A percentile compares a stretch with the other conserved stretches of the same genome.
Conservation (phyloP, 2,329 filamentous ascomycete genomes). For the Tricladium varicosporioides region DNA sequence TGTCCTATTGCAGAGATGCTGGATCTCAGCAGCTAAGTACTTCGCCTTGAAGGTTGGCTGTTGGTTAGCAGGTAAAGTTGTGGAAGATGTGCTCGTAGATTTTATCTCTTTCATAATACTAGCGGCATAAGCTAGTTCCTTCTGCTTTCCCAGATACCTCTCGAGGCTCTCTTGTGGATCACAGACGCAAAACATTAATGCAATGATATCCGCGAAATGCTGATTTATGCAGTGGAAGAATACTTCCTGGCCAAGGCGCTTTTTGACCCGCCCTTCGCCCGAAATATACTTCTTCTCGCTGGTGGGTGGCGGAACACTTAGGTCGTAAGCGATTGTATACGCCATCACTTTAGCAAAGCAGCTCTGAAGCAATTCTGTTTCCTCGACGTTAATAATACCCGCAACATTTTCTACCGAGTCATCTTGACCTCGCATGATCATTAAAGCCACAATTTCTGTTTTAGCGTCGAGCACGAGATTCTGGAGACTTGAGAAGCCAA, state of each 20-base stretch:
- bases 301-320: conserved; percentile 45
- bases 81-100: conserved; percentile 61
- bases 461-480: conserved; percentile 70
- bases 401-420: conserved; percentile 61
- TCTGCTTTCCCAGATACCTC: conserved; percentile 59
- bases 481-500: conserved; percentile 68
- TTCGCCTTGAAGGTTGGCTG: conserved; percentile 84
- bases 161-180: conserved; percentile 76
- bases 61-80: conserved; percentile 70
- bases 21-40: conserved; percentile 71
- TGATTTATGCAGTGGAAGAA: conserved; percentile 63
- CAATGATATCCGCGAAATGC: conserved; percentile 75
- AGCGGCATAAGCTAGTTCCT: conserved; percentile 58
- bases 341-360: conserved; percentile 79
- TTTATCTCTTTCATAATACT: conserved; percentile 69
- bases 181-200: conserved; percentile 71
- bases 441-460: conserved; percentile 75
- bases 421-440: conserved; percentile 77
- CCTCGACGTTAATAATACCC: conserved; percentile 50
- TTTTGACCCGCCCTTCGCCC: conserved; percentile 66
- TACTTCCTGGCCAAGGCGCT: conserved; percentile 62
- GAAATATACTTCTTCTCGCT: conserved; percentile 45
- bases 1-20: conserved; percentile 73
- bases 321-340: conserved; percentile 80
- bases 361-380: conserved; percentile 56